These are phyloP conservation scores for Dissoconium aciculare DNA, from an alignment of 2,329 filamentous ascomycete genomes.

Conservation along the genomic window DNA sequence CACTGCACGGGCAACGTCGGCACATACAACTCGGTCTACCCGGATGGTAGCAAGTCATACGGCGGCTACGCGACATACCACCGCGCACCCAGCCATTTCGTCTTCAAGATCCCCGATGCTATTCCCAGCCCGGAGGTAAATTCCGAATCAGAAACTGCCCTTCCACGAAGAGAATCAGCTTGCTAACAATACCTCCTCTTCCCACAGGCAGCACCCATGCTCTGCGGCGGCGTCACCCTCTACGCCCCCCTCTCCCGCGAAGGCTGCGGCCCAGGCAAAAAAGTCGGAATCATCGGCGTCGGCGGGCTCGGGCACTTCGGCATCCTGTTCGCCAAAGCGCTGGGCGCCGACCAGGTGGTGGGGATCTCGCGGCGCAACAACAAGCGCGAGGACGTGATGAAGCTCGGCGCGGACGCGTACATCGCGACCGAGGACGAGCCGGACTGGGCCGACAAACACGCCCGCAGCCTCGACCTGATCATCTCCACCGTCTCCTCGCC, in stretches of 20 bases:
- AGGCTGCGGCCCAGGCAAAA: constrained; percentile 53
- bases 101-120: constrained; percentile 39
- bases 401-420: constrained; percentile 45
- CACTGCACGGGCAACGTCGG: constrained; percentile 21
- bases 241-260: constrained; percentile 55
- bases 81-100: constrained; percentile 39
- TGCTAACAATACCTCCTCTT: too few relatives aligned
- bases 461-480: constrained; percentile 41
- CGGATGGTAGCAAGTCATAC: constrained; percentile 35
- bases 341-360: constrained; percentile 52
- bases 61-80: constrained; percentile 47
- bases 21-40: constrained; percentile 22
- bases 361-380: constrained; percentile 45
- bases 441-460: constrained; percentile 45
- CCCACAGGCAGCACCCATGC: constrained; percentile 49
- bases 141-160: too few relatives aligned
- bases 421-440: constrained; percentile 44
- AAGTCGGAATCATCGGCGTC: constrained; percentile 58
- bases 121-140: constrained; percentile 31
- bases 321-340: constrained; percentile 53
- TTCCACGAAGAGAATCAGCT: too few relatives aligned
- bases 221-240: constrained; percentile 64
- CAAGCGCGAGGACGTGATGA: constrained; percentile 46
- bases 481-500: constrained; percentile 42
- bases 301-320: constrained; percentile 42